Conservation (phyloP, 805 yeast species). For the Kodamaea leandrae region DNA sequence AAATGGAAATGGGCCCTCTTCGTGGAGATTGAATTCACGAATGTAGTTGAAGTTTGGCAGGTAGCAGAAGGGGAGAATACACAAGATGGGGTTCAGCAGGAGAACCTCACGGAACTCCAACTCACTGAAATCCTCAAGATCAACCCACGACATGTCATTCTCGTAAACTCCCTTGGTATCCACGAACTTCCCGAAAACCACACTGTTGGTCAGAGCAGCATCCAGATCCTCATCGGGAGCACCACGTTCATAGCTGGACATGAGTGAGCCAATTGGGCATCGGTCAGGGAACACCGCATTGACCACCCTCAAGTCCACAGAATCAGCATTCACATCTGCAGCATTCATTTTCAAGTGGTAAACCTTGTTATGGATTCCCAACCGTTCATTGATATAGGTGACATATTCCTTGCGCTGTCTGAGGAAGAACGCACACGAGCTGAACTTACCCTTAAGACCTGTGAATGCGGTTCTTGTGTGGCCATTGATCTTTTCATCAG, state of each 20-base stretch:
- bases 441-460: constrained; percentile 37
- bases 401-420: constrained; percentile 39
- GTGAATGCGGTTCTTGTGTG: constrained; percentile 31
- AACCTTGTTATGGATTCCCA: constrained; percentile 33
- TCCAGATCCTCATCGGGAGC: not conserved
- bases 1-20: constrained; percentile 53
- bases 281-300: constrained; percentile 62
- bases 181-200: constrained; percentile 18
- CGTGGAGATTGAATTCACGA: constrained; percentile 47
- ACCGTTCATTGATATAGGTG: constrained; percentile 37
- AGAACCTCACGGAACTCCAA: constrained; percentile 49
- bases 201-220: not conserved
- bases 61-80: constrained; percentile 44
- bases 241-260: constrained; percentile 4
- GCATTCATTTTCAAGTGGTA: constrained; percentile 58
- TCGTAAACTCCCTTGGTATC: constrained; percentile 25
- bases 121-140: constrained; percentile 73
- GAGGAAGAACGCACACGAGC: constrained; percentile 35
- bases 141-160: constrained; percentile 58
- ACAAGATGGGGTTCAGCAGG: constrained; percentile 41
- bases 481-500: constrained; percentile 20
- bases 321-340: constrained; percentile 67
- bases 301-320: constrained; percentile 67
- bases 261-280: constrained; percentile 7
- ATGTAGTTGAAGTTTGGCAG: constrained; percentile 63